Evolutionary conservation across 2,329 filamentous ascomycete genomes (phyloP), one percentile per base, ranked within the genome.

Genomic region (Trichoderma hamatum): DNA sequence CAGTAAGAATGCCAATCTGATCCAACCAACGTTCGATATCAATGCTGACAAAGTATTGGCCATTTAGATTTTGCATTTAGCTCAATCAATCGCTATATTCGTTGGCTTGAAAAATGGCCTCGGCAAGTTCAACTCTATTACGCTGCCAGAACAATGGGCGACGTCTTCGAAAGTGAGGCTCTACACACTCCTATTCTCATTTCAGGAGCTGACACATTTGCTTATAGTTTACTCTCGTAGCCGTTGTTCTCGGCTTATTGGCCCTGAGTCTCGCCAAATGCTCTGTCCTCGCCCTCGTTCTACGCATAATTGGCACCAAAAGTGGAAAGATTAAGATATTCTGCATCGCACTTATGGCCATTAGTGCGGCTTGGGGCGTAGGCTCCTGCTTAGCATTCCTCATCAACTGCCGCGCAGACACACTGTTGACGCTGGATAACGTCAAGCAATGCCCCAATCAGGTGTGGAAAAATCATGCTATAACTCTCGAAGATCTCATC

Each of bases 381-480:
- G 60, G 46, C 13, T 63, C 60, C 10, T 52, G 43, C n/a, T 26
- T 63, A 14, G 43, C 43, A 28, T 26, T 63, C 19, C 14, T 63
- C 11, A 21, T 63, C 7, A 63, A 52, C 21, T 63, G 60, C 60
- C 43, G n/a, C 4, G 3, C 28, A 16, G 5, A 16, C 34, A 11
- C 60, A 19, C 26, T 63, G 3, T 36, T 63, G n/a, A 63, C 60
- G 5, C 4, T 52, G 14, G 28, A 32, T 52, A 63, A 63, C n/a
- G 24, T 63, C 14, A 19, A 63, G 43, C 28, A 63, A 51, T 63
- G 60, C 13, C 60, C 43, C n/a, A 52, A 34, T 21, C 60, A 63
- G 43, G 60, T 63, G 34, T 6, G 28, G 6, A 34, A 26, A 3
- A 26, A 34, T 2, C 3, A 2, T 51, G 13, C 6, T 24, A 1